Evolutionary conservation across 192 early-diverging fungal species (phyloP).

Genomic region (Gaertneriomyces semiglobifer): DNA sequence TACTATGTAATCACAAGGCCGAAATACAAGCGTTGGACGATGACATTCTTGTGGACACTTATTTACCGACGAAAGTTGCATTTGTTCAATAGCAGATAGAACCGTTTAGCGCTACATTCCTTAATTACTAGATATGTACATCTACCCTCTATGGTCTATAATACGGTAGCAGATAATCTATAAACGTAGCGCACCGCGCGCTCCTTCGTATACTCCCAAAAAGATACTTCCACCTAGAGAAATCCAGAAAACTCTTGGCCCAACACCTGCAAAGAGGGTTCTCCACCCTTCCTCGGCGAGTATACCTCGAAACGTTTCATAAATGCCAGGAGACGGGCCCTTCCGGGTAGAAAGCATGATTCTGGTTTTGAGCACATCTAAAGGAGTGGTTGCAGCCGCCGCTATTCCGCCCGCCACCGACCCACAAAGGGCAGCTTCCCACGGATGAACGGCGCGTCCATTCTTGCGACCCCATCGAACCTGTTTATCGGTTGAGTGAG

Average conservation of each 20-base stretch:
- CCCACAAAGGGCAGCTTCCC: slow-evolving; percentile 83
- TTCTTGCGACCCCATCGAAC: slow-evolving; percentile 32
- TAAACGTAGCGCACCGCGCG: no score
- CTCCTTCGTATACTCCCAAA: slow-evolving; percentile 87
- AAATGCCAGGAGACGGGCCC: slow-evolving; percentile 65
- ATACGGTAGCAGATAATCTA: no score
- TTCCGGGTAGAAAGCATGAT: slow-evolving; percentile 85
- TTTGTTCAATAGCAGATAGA: no score
- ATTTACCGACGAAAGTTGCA: slow-evolving; percentile 21
- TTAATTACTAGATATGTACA: no score
- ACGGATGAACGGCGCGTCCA: slow-evolving; percentile 57
- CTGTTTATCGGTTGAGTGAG: slow-evolving; percentile 12
- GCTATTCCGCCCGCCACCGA: slow-evolving; percentile 86
- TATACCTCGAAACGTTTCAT: slow-evolving; percentile 69
- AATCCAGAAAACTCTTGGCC: slow-evolving; percentile 93
- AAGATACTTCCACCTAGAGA: slow-evolving; percentile 93
- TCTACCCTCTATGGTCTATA: no score
- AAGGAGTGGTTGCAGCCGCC: slow-evolving; percentile 86
- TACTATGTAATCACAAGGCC: slow-evolving; percentile 23
- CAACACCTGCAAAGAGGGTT: slow-evolving; percentile 82
- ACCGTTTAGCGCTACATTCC: no score
- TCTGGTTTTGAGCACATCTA: slow-evolving; percentile 95
- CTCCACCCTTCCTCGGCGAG: slow-evolving; percentile 71
- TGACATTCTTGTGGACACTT: slow-evolving; percentile 2
- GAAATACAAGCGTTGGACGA: slow-evolving; percentile 30